A percentile compares a stretch with the other conserved stretches of the same genome.
Conservation (phyloP, 1,139 yeast genomes). For the Blastobotrys apis region DNA sequence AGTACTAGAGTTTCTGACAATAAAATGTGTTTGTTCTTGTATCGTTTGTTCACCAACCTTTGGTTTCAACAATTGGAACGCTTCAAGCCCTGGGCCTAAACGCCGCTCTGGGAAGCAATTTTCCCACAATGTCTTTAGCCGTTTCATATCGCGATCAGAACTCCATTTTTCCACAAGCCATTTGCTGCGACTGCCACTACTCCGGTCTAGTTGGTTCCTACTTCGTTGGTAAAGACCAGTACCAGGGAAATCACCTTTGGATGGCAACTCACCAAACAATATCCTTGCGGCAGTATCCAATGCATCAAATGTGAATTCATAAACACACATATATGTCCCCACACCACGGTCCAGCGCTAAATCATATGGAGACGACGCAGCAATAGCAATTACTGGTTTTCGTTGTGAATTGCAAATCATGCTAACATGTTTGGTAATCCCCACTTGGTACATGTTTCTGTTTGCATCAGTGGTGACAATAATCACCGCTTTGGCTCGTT, state of each 20-base stretch:
- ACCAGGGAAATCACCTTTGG: conserved; percentile 60
- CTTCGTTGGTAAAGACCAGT: conserved; percentile 32
- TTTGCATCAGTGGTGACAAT: conserved; percentile 61
- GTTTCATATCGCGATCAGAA: conserved; percentile 48
- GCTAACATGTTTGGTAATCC: conserved; percentile 56
- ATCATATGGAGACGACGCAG: conserved; percentile 63
- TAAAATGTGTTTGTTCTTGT: conserved; percentile 43
- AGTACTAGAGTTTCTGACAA: conserved; percentile 56
- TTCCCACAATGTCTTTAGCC: conserved; percentile 43
- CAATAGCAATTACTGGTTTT: conserved; percentile 57
- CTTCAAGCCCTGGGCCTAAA: conserved; percentile 27
- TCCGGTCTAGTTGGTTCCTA: conserved; percentile 10
- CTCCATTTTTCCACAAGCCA: conserved; percentile 64
- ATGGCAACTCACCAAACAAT: conserved; percentile 50
- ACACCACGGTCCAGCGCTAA: conserved; percentile 52
- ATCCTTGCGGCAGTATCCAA: conserved; percentile 49
- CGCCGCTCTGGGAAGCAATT: conserved; percentile 32
- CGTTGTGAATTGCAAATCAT: conserved; percentile 51
- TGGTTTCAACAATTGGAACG: conserved; percentile 22
- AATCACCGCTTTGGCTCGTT: conserved; percentile 52
- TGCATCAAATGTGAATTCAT: conserved; percentile 55
- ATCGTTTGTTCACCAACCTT: neutral
- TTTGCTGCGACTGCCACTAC: conserved; percentile 30
- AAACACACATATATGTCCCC: conserved; percentile 58
- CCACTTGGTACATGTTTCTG: conserved; percentile 62